phyloP scores from a whole-genome alignment of 1,139 yeast species.

The Lodderomyces orthopsilosis region DNA sequence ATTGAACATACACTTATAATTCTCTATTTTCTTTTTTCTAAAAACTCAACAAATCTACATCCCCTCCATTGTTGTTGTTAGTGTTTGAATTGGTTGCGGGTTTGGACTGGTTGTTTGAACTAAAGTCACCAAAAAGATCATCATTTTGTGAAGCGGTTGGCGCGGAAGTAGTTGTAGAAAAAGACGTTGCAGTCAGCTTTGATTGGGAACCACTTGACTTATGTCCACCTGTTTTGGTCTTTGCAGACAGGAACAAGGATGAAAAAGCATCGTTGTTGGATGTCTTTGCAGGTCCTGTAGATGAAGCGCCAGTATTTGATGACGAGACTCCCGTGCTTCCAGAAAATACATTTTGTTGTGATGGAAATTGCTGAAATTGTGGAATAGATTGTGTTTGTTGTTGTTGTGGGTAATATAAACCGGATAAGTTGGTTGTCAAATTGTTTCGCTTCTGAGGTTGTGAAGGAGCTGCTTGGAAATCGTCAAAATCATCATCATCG shows the following conservation, averaged over 20 bases:
- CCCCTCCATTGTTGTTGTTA: slow-evolving; percentile 20
- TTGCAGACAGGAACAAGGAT: slow-evolving; percentile 72
- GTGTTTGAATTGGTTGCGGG: slow-evolving; percentile 10
- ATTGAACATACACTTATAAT: neutral
- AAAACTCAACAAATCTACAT: slow-evolving; percentile 34
- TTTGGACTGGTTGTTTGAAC: slow-evolving; percentile 12
- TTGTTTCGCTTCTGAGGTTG: slow-evolving; percentile 26
- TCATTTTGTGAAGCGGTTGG: slow-evolving; percentile 14
- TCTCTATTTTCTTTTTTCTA: slow-evolving; percentile 12
- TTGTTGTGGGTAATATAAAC: slow-evolving; percentile 28
- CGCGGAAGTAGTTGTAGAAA: neutral
- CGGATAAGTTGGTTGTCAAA: slow-evolving; percentile 37
- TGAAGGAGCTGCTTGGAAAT: slow-evolving; percentile 80
- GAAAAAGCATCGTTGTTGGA: slow-evolving; percentile 72
- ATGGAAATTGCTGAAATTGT: slow-evolving; percentile 16
- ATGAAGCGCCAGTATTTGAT: slow-evolving; percentile 2
- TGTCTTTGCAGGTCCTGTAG: slow-evolving; percentile 33
- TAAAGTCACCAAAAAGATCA: slow-evolving; percentile 24
- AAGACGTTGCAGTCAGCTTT: slow-evolving; percentile 5
- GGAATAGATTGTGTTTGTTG: slow-evolving; percentile 15
- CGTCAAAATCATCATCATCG: slow-evolving; percentile 90
- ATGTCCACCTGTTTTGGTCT: slow-evolving; percentile 35
- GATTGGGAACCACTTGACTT: slow-evolving; percentile 13
- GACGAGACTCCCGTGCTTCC: slow-evolving; percentile 7
- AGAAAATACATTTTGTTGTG: slow-evolving; percentile 3